Base-by-base conservation (phyloP, 2,329 filamentous ascomycete genomes). In the Diplodia corticola region DNA sequence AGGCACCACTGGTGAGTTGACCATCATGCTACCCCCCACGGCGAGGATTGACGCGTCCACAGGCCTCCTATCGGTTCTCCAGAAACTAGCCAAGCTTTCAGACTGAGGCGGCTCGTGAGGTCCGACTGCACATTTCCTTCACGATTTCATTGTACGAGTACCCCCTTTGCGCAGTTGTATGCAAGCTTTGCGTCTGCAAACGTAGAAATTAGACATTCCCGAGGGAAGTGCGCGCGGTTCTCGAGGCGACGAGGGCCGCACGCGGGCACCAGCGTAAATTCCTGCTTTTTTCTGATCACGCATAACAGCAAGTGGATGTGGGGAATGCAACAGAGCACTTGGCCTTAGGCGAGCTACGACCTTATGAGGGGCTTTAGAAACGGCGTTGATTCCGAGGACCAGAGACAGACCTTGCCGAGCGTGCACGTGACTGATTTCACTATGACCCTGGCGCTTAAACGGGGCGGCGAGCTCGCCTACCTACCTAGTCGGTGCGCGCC, bases 1-100 rank as follows among this genome's bases (percentile, higher is more conserved):
- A 77, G 94, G 94, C 70, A 92, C 96, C 50, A 96, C 91, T 77
- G 93, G 93, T 91, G 83, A 79, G 88, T 83, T 70, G 24, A 54
- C 53, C 12, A 33, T 44, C 44, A 63, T 30, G 60, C 35, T 55
- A 61, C 57, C 40, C 40, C 68, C 33, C 64, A 68, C 28, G 51
- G 69, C 50, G 44, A n/a, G 30, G 40, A 28, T 28, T 64, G 44
- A 44, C 54, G 59, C 40, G 40, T 9, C 9, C 53, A 12, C 59
- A 84, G 83, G 82, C 68, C 83, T 84, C 49, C 78, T 85, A 50
- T 81, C 83, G 40, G 83, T 82, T 55, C 74, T 86, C 57, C 83
- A 85, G 70, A 84, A 82, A 69, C 77, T 86, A 60, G 82, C 81
- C 46, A 67, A 66, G 55, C 40, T 65, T 46, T 65, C 63, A 9